Conservation (phyloP, 441 rosid species). For the Flueggea neowawraea region DNA sequence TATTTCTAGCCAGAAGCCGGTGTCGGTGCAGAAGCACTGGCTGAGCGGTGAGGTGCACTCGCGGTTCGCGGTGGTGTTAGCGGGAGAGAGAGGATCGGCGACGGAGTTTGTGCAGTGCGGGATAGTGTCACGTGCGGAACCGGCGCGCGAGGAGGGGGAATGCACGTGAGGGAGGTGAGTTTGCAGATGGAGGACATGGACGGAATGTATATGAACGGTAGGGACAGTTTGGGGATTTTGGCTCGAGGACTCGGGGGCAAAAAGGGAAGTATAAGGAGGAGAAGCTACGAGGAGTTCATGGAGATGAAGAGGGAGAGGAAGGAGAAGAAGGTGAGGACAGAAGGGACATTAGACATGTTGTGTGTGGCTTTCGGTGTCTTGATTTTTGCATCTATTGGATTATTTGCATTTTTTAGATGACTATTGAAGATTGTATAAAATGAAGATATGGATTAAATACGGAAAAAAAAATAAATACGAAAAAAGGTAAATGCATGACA, state of each 20-base stretch:
- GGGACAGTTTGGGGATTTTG: slow-evolving; percentile 53
- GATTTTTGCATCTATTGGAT: slow-evolving; percentile 25
- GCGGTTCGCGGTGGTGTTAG: slow-evolving; percentile 40
- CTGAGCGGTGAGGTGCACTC: slow-evolving; percentile 65
- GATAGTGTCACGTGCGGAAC: slow-evolving; percentile 57
- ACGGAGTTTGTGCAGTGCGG: slow-evolving; percentile 49
- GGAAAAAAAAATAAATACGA: too few relatives aligned
- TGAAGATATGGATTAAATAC: too few relatives aligned
- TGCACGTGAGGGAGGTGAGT: slow-evolving; percentile 73
- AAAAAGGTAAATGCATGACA: too few relatives aligned
- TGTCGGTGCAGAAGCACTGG: slow-evolving; percentile 64
- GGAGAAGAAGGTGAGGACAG: slow-evolving; percentile 42
- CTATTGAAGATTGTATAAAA: too few relatives aligned
- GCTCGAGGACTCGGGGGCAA: slow-evolving; percentile 40
- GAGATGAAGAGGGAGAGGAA: slow-evolving; percentile 40
- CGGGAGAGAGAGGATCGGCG: slow-evolving; percentile 22
- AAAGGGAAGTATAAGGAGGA: slow-evolving; percentile 27
- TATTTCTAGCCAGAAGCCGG: slow-evolving; percentile 57
- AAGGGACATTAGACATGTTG: slow-evolving; percentile 44
- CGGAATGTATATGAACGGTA: slow-evolving; percentile 57
- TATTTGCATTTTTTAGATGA: slow-evolving; percentile 2
- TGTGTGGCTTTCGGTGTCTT: slow-evolving; percentile 41
- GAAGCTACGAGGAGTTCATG: slow-evolving; percentile 33
- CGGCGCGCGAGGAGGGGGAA: slow-evolving; percentile 34
- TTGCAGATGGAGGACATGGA: slow-evolving; percentile 71